Evolutionary conservation across 139 green algal species (phyloP), one percentile per base, ranked within the genome.

Genomic region (Trebouxia sp.): DNA sequence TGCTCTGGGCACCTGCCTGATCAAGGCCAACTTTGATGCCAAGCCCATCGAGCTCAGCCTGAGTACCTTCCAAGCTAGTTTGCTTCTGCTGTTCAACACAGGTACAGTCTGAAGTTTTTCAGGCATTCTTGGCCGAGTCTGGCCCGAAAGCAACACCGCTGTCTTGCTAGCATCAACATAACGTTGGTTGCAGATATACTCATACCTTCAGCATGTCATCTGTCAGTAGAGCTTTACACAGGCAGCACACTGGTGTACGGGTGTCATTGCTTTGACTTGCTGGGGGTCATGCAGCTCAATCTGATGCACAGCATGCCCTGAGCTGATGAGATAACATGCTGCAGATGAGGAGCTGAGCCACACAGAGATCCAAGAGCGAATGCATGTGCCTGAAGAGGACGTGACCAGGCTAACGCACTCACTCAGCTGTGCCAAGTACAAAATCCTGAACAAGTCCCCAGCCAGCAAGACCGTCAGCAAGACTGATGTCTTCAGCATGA

Each of bases 1-100:
- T 88, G 88, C 88, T n/a, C 85, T 97, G 75, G 97, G 97, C 48
- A 94, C 75, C 5, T 86, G 91, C 62, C 86, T 88, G 53, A 43
- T 99, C 8, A 94, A 91, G 76, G 96, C 85, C 75, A 92, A 91
- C 81, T 99, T 98, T 81, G 86, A 95, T 48, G 37, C 82, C 38
- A 93, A 92, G 83, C 83, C 90, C 35, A 96, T 98, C 58, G 96
- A 99, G 87, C 86, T 99, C 51, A 77, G 94, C 28, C 78, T 97
- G 22, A 90, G 82, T 51, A 97, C 96, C 41, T 90, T 95, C 39
- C 94, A 98, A 84, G 93, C 93, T 5, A 91, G 91, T 0, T 83
- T 94, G 79, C 87, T 99, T 83, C 82, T 97, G 78, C 88, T 95
- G 41, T 98, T 98, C 93, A 97, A 98, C 86, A 84, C 94, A 43